phyloP scores from a whole-genome alignment of 2,329 filamentous ascomycete genomes.

The Dothiorella sarmentorum region DNA sequence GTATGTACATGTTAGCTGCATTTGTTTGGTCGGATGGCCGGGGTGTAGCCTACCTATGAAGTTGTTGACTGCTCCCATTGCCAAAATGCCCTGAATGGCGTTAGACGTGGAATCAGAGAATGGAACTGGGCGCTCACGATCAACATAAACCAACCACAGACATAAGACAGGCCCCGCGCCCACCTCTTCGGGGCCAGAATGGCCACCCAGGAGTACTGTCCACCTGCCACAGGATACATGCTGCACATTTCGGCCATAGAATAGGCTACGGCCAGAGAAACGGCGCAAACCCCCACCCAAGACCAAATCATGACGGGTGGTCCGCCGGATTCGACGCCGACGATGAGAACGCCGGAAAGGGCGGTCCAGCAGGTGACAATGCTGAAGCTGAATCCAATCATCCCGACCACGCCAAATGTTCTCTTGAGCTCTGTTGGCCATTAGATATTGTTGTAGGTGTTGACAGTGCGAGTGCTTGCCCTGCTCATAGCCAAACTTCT shows the following conservation, averaged over 20 bases:
- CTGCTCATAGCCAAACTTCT: constrained; percentile 41
- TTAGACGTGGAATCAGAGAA: background rate
- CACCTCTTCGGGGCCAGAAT: constrained; percentile 49
- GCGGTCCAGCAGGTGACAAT: constrained; percentile 60
- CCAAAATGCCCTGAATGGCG: constrained; percentile 34
- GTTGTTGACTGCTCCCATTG: constrained; percentile 55
- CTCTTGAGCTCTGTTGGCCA: constrained; percentile 51
- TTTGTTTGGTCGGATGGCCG: background rate
- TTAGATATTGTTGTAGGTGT: background rate
- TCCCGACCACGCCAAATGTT: constrained; percentile 54
- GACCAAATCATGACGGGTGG: constrained; percentile 59
- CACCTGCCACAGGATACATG: constrained; percentile 54
- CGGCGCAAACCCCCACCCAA: constrained; percentile 52
- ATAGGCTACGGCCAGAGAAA: constrained; percentile 53
- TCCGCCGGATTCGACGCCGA: constrained; percentile 54
- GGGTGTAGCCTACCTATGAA: constrained; percentile 38
- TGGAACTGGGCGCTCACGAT: too few species aligned
- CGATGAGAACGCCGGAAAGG: constrained; percentile 53
- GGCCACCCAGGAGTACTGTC: constrained; percentile 58
- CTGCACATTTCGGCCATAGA: constrained; percentile 58
- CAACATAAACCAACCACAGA: constrained; percentile 40
- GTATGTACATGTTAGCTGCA: background rate
- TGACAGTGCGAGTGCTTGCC: too few species aligned
- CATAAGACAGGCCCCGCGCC: constrained; percentile 36
- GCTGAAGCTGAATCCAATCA: constrained; percentile 58